Conservation (phyloP, 805 yeast species). For the Wickerhamiella kazuoi region DNA sequence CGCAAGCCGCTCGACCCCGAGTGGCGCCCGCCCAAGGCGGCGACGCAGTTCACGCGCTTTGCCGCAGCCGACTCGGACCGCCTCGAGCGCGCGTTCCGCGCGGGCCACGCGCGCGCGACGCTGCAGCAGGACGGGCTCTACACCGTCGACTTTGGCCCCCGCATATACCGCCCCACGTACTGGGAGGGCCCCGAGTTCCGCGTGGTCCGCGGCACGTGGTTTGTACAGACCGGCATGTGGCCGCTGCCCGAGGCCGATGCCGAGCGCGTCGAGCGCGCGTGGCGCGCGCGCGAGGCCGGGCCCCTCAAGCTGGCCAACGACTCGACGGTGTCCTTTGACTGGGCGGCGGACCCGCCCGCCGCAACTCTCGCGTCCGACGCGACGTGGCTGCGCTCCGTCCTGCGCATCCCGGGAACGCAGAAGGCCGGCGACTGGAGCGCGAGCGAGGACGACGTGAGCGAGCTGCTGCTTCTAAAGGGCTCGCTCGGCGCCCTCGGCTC, state of each 20-base stretch:
- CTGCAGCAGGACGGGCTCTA: conserved; percentile 74
- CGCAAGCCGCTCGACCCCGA: conserved; percentile 45
- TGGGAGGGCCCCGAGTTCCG: conserved; percentile 84
- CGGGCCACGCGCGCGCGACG: conserved; percentile 22
- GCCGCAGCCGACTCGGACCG: conserved; percentile 41
- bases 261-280: conserved; percentile 34
- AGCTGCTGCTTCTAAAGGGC: no score
- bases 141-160: conserved; percentile 42
- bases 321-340: neutral
- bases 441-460: no score
- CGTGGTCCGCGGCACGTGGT: conserved; percentile 78
- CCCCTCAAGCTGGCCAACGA: neutral
- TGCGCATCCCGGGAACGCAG: neutral
- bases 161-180: conserved; percentile 48
- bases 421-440: no score
- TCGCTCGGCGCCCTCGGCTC: no score
- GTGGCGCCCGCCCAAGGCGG: conserved; percentile 29
- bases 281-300: neutral
- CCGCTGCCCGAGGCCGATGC: conserved; percentile 35
- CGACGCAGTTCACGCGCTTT: conserved; percentile 52
- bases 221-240: conserved; percentile 30
- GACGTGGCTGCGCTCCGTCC: neutral
- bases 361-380: neutral
- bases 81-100: conserved; percentile 35
- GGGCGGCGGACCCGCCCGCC: neutral